These are phyloP conservation scores for Chaetomiaceae sp. DNA, from an alignment of 2,329 filamentous ascomycete genomes.

Conservation along the genomic window DNA sequence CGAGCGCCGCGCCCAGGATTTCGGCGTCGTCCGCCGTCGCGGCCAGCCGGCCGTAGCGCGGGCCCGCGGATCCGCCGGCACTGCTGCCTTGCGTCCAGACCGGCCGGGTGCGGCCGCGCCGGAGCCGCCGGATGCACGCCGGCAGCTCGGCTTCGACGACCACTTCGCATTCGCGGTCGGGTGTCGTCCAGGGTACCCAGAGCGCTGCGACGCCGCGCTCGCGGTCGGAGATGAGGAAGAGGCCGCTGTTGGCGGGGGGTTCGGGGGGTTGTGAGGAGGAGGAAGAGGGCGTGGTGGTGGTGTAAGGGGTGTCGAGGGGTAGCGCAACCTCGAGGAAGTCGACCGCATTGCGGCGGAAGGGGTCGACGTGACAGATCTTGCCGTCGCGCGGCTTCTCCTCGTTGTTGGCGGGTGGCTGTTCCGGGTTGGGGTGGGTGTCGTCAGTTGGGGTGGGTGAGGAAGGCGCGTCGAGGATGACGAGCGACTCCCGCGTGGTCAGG, in stretches of 20 bases:
- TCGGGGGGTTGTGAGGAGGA: too few relatives aligned
- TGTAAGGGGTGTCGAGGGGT: too few relatives aligned
- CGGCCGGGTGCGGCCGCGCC: constrained; percentile 46
- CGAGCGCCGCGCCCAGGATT: constrained; percentile 59
- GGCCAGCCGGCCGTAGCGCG: constrained; percentile 38
- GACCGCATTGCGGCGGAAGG: constrained; percentile 36
- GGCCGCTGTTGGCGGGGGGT: too few relatives aligned
- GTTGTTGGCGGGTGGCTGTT: too few relatives aligned
- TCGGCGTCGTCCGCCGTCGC: constrained; percentile 42
- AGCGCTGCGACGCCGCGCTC: constrained; percentile 42
- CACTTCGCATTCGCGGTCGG: constrained; percentile 36
- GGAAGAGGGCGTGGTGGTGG: too few relatives aligned
- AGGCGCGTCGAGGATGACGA: constrained; percentile 51
- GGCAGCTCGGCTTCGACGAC: constrained; percentile 53
- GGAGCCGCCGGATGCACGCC: constrained; percentile 51
- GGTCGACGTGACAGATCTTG: constrained; percentile 39
- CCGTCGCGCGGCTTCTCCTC: too few relatives aligned
- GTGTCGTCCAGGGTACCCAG: constrained; percentile 42
- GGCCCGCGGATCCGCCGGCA: constrained; percentile 24
- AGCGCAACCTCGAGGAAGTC: constrained; percentile 45
- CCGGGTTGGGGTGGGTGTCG: constrained; percentile 30
- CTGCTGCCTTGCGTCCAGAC: constrained; percentile 37
- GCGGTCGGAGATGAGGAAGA: constrained; percentile 45
- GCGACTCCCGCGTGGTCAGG: constrained; percentile 48
- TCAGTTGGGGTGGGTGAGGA: constrained; percentile 35